phyloP scores from a whole-genome alignment of 768 basidiomycete genomes.

The Candolleomyces eurysporus region DNA sequence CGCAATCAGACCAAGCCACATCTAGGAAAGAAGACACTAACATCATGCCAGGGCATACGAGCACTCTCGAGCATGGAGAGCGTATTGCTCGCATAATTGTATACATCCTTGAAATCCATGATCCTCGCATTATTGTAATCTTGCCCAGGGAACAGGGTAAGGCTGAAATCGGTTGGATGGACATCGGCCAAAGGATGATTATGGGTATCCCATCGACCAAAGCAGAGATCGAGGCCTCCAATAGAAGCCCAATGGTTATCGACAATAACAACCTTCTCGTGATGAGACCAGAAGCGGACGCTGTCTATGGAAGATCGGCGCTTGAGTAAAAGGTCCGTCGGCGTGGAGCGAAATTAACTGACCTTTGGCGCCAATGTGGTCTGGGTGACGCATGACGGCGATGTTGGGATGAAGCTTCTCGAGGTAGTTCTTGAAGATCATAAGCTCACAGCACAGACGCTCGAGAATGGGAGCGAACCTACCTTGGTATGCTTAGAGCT shows the following conservation, averaged over 20 bases:
- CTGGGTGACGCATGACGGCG: slow-evolving; percentile 85
- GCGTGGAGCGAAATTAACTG: background rate
- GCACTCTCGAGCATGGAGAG: slow-evolving; percentile 65
- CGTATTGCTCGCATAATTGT: slow-evolving; percentile 69
- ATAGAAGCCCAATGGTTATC: slow-evolving; percentile 86
- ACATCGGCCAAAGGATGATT: slow-evolving; percentile 89
- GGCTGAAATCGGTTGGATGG: slow-evolving; percentile 81
- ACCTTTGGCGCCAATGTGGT: slow-evolving; percentile 84
- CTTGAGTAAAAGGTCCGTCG: no score
- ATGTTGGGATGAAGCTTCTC: slow-evolving; percentile 88
- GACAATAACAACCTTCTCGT: slow-evolving; percentile 89
- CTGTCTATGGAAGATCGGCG: slow-evolving; percentile 44
- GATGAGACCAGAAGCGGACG: slow-evolving; percentile 89
- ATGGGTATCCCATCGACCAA: slow-evolving; percentile 96
- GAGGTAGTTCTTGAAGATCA: slow-evolving; percentile 52
- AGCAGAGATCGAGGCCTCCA: slow-evolving; percentile 94
- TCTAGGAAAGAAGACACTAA: no score
- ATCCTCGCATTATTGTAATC: slow-evolving; percentile 92
- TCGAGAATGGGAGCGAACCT: background rate
- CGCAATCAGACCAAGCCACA: no score
- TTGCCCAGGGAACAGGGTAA: slow-evolving; percentile 88
- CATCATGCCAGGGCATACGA: slow-evolving; percentile 97
- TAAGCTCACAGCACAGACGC: background rate
- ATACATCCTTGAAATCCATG: slow-evolving; percentile 82
- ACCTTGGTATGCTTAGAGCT: slow-evolving; percentile 82